Base-by-base conservation (phyloP, 2,329 filamentous ascomycete genomes). In the Gaeumannomyces tritici region DNA sequence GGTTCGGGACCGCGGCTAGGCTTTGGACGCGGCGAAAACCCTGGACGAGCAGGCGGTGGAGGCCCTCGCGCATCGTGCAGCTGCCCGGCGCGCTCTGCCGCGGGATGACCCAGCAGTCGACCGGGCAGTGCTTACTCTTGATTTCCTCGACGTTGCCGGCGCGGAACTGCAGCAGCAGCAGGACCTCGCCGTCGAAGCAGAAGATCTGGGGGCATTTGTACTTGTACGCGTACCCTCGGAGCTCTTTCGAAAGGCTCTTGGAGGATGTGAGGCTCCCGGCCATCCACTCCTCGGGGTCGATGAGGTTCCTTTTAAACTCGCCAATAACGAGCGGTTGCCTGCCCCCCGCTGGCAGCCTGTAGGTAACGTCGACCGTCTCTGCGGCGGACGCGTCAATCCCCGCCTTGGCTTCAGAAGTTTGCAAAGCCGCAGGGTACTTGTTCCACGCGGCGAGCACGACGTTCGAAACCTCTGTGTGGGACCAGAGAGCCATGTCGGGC, bases 71-170 rank as follows among this genome's bases (percentile, higher is more conserved):
- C n/a, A 63, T 33, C 24, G 60, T 60, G 47, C 47, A 60, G 31
- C 57, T 47, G 58, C 26, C 33, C 8, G 21, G 2, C n/a, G n/a
- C n/a, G 60, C 57, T 62, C 11, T 5, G 47, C 24, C 62, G 55
- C 21, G 60, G 60, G 9, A 63, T 13, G 29, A 63, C 57, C 62
- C 62, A 63, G 60, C 60, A 63, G 56, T 63, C 60, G 24, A 63
- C 60, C 26, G 1, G 18, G 29, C 55, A 62, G n/a, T 62, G 29
- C 15, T 59, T 12, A 5, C 21, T 5, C 3, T 3, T 59, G 31
- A 63, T 47, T 2, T 62, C 29, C 2, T 59, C 56, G 15, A 12
- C 35, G 21, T 11, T 56, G 8, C 35, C 15, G 18, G 62, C 62
- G 51, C 62, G 18, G 51, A 63, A 63, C 33, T 62, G 60, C 27